phyloP scores from a whole-genome alignment of 2,329 filamentous ascomycete genomes.

The Macroventuria anomochaeta region DNA sequence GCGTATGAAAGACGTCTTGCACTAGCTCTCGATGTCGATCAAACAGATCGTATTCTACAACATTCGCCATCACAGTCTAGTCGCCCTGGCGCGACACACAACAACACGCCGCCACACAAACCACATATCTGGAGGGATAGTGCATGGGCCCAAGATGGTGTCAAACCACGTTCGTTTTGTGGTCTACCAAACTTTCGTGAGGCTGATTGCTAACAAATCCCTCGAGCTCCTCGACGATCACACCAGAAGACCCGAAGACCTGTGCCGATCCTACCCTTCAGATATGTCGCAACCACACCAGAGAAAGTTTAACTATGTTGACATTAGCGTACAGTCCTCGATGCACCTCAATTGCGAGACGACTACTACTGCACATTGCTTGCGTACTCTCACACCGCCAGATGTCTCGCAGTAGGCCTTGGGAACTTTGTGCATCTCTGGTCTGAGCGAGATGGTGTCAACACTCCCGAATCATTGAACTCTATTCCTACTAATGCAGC shows the following conservation, averaged over 20 bases:
- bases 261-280: conserved; percentile 77
- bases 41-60: conserved; percentile 68
- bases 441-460: conserved; percentile 77
- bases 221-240: conserved; percentile 36
- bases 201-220: conserved; percentile 15
- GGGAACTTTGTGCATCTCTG: conserved; percentile 83
- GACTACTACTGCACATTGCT: conserved; percentile 95
- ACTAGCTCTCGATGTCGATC: conserved; percentile 80
- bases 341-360: conserved; percentile 86
- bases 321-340: conserved; percentile 70
- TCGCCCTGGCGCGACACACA: conserved; percentile 9
- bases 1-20: conserved; percentile 78
- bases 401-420: conserved; percentile 83
- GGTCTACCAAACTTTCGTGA: conserved; percentile 19
- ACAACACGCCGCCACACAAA: conserved; percentile 6
- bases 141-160: conserved; percentile 49
- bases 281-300: conserved; percentile 59
- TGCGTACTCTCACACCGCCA: conserved; percentile 77
- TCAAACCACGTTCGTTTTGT: conserved; percentile 41
- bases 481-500: conserved; percentile 53
- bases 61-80: conserved; percentile 25
- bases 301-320: conserved; percentile 28
- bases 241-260: conserved; percentile 40
- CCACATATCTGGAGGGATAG: conserved; percentile 51
- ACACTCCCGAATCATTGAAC: conserved; percentile 61